phyloP scores from a whole-genome alignment of 2,329 filamentous ascomycete species.

The Mycosphaerella sp. region DNA sequence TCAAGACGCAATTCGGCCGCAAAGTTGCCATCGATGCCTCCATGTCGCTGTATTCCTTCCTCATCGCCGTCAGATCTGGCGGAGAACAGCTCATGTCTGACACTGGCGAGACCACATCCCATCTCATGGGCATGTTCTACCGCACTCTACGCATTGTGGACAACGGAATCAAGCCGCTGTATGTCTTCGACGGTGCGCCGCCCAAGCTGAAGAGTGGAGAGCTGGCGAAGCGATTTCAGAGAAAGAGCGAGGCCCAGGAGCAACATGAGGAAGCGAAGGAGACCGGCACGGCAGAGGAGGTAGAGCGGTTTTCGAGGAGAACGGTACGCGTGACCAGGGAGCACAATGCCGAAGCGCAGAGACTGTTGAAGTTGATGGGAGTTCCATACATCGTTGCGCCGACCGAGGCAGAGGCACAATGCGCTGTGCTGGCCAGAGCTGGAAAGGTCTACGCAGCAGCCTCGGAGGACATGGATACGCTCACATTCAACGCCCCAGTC shows the following conservation, averaged over 20 bases:
- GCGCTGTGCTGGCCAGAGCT: slow-evolving; percentile 77
- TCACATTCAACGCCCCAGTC: slow-evolving; percentile 91
- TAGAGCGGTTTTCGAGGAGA: slow-evolving; percentile 92
- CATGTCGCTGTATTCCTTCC: slow-evolving; percentile 99
- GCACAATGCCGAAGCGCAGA: slow-evolving; percentile 93
- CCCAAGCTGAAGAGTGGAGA: slow-evolving; percentile 98
- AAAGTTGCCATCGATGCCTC: slow-evolving; percentile 65
- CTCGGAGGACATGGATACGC: slow-evolving; percentile 97
- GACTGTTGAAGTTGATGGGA: slow-evolving; percentile 87
- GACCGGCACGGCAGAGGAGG: slow-evolving; percentile 92
- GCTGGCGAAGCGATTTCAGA: slow-evolving; percentile 89
- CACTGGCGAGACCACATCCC: slow-evolving; percentile 91
- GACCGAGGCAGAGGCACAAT: slow-evolving; percentile 96
- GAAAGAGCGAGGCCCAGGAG: slow-evolving; percentile 87
- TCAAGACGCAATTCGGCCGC: slow-evolving; percentile 97
- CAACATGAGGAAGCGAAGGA: slow-evolving; percentile 93
- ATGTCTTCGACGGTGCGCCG: slow-evolving; percentile 94
- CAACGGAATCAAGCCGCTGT: slow-evolving; percentile 97
- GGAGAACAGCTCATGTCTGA: slow-evolving; percentile 96
- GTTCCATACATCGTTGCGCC: slow-evolving; percentile 92
- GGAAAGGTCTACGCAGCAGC: slow-evolving; percentile 96
- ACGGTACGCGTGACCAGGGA: slow-evolving; percentile 94
- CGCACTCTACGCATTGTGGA: slow-evolving; percentile 96
- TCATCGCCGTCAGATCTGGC: slow-evolving; percentile 93
- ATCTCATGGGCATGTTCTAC: slow-evolving; percentile 99